Conservation (phyloP, 768 basidiomycete species). For the Gloeostereum incarnatum region DNA sequence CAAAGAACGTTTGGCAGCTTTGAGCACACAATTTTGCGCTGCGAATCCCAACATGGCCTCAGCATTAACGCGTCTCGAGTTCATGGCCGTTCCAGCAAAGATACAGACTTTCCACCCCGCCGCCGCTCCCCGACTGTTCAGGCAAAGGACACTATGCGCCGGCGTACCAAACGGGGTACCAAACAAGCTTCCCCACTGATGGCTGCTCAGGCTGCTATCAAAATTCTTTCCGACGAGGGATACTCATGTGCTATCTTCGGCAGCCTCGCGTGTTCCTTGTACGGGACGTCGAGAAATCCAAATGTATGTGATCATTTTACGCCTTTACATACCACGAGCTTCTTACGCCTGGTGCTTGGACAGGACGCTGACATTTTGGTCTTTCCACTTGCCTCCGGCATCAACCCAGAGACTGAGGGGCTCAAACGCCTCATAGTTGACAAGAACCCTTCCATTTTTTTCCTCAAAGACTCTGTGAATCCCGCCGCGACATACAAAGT, state of each 20-base stretch:
- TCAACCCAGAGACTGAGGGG: slow-evolving; percentile 19
- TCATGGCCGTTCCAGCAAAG: too few species aligned
- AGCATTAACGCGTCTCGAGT: too few species aligned
- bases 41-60: too few species aligned
- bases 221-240: slow-evolving; percentile 12
- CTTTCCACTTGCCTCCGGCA: too few species aligned
- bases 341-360: slow-evolving; percentile 2
- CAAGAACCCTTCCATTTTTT: slow-evolving; percentile 23
- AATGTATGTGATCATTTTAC: slow-evolving; percentile 19
- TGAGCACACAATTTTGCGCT: too few species aligned
- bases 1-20: too few species aligned
- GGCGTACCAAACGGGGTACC: too few species aligned
- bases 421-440: slow-evolving; percentile 28
- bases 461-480: too few species aligned
- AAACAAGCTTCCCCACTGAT: too few species aligned
- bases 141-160: too few species aligned
- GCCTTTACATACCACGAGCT: not conserved
- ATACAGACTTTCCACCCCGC: too few species aligned
- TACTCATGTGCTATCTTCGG: slow-evolving; percentile 27
- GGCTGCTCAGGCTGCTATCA: slow-evolving; percentile 17
- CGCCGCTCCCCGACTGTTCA: too few species aligned
- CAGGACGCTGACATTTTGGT: slow-evolving; percentile 42
- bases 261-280: slow-evolving; percentile 26
- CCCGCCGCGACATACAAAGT: slow-evolving; percentile 28
- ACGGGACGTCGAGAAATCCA: slow-evolving; percentile 27